These are phyloP conservation scores for Cicer pinnatifidum DNA, from an alignment of 306 rosid genomes.

Conservation along the genomic window DNA sequence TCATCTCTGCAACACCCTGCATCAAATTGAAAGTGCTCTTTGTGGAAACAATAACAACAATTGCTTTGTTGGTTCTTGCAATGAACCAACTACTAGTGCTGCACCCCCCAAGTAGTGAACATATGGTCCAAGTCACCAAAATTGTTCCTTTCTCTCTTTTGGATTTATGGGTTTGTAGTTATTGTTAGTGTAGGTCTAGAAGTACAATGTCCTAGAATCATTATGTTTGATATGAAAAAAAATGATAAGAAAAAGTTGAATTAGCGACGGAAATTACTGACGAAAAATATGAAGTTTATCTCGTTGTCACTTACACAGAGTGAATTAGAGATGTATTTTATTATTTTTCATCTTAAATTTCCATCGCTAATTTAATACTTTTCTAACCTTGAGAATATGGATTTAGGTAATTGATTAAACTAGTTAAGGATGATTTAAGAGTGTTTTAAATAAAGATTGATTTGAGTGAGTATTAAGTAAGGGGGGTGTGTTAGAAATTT, in stretches of 20 bases:
- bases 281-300: neutral
- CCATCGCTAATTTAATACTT: slow-evolving; percentile 9
- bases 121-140: neutral
- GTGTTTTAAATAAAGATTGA: slow-evolving; percentile 38
- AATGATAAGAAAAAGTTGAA: slow-evolving; percentile 4
- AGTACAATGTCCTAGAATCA: no score
- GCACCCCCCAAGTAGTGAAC: slow-evolving; percentile 47
- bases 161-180: slow-evolving; percentile 7
- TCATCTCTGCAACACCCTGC: slow-evolving; percentile 81
- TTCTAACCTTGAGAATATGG: neutral
- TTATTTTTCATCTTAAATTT: slow-evolving; percentile 16
- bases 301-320: neutral
- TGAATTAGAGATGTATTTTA: neutral
- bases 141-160: slow-evolving; percentile 9
- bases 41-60: slow-evolving; percentile 29
- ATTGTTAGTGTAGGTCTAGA: neutral
- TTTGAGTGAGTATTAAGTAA: slow-evolving; percentile 9
- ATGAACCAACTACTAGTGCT: slow-evolving; percentile 46
- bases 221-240: neutral
- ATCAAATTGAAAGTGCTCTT: slow-evolving; percentile 72
- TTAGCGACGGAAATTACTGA: slow-evolving; percentile 17
- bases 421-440: neutral
- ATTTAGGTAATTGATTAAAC: neutral
- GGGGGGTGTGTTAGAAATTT: slow-evolving; percentile 18
- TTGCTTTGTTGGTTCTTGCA: slow-evolving; percentile 42